Evolutionary conservation across 2,329 filamentous ascomycete species (phyloP).

Genomic region (Trichoderma cornu-damae): DNA sequence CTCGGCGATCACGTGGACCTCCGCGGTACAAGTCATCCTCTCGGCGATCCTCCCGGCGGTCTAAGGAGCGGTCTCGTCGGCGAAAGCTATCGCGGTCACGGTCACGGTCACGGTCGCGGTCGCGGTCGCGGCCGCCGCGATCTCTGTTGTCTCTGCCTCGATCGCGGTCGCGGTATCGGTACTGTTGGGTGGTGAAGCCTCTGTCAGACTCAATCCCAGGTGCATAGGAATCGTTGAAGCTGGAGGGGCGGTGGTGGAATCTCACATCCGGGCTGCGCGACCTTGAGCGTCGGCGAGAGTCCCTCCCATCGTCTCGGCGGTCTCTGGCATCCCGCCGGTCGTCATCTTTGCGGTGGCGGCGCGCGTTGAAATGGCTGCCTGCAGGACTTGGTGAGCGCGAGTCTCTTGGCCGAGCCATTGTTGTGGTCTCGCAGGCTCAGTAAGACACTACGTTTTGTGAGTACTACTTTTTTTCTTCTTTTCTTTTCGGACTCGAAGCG

Average conservation of each 20-base stretch:
- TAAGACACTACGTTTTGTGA: conserved; percentile 37
- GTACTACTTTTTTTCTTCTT: conserved; percentile 36
- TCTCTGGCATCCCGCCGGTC: conserved; percentile 49
- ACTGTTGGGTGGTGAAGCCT: conserved; percentile 38
- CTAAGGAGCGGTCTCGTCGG: conserved; percentile 65
- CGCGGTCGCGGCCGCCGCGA: conserved; percentile 43
- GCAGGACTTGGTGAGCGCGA: conserved; percentile 88
- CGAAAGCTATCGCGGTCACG: conserved; percentile 54
- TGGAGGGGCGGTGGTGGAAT: conserved; percentile 6
- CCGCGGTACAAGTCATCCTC: conserved; percentile 61
- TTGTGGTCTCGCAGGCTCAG: conserved; percentile 40
- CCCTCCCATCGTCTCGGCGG: conserved; percentile 46
- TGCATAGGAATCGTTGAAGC: conserved; percentile 16
- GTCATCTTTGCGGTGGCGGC: conserved; percentile 60
- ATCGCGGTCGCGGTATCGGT: conserved; percentile 49
- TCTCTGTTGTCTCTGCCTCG: conserved; percentile 53
- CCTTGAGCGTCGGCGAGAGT: conserved; percentile 52
- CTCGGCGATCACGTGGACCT: conserved; percentile 52
- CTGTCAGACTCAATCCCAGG: conserved; percentile 37
- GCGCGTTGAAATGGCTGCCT: conserved; percentile 75
- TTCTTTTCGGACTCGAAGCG: too few species aligned
- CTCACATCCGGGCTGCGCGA: conserved; percentile 62
- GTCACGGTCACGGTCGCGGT: conserved; percentile 43
- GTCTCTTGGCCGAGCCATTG: conserved; percentile 61
- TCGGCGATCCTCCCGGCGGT: conserved; percentile 60